phyloP scores from a whole-genome alignment of 179 eudicot species.

The Beta corolliflora region DNA sequence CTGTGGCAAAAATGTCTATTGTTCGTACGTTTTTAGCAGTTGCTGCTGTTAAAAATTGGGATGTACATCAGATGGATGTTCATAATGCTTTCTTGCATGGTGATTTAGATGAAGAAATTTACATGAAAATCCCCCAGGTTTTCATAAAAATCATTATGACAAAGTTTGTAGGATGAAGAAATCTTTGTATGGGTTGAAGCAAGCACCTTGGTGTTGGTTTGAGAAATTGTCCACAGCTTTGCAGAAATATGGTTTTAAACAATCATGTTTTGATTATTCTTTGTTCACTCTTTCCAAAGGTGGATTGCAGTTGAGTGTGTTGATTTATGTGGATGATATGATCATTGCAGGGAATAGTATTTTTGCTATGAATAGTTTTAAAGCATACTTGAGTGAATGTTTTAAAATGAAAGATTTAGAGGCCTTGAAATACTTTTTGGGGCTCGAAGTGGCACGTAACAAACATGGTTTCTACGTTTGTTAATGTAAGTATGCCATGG shows the following conservation, averaged over 20 bases:
- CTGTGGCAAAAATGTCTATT: neutral
- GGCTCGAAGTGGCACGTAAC: neutral
- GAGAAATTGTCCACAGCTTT: neutral
- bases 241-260: constrained; percentile 1
- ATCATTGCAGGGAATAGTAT: neutral
- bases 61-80: neutral
- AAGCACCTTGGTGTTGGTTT: neutral
- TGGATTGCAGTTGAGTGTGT: neutral
- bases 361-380: neutral
- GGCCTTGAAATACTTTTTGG: neutral
- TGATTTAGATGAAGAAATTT: neutral
- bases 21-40: constrained; percentile 1
- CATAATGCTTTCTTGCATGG: constrained; percentile 1
- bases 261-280: neutral
- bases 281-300: neutral
- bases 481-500: neutral
- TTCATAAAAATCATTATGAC: neutral
- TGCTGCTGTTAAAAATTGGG: neutral
- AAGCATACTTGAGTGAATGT: constrained; percentile 1
- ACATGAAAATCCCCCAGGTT: neutral
- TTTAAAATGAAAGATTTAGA: constrained; percentile 5
- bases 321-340: constrained; percentile 1
- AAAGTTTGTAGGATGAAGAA: neutral
- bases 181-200: neutral
- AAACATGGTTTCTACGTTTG: neutral